These are phyloP conservation scores for Dendrocalamus latiflorus DNA, from an alignment of 202 grass and related monocot species.

Conservation along the genomic window DNA sequence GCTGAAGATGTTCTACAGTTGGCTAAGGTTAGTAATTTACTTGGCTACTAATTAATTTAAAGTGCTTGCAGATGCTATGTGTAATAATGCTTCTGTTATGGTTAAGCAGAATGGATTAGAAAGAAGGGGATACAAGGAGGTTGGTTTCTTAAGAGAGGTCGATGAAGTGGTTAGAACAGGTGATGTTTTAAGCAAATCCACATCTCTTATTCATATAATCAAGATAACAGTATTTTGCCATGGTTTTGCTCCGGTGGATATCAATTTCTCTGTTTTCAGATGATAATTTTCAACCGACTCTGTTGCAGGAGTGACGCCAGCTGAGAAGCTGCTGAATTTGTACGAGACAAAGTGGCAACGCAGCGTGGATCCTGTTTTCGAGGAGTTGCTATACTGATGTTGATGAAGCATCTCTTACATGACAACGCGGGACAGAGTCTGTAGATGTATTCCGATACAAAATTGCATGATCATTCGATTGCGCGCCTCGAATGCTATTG, in stretches of 20 bases:
- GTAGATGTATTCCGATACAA: constrained; percentile 8
- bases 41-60: background rate
- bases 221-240: background rate
- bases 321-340: constrained; percentile 73
- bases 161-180: constrained; percentile 69
- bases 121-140: constrained; percentile 98
- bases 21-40: constrained; percentile 53
- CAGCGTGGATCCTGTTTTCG: constrained; percentile 70
- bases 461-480: background rate
- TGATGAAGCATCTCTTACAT: background rate
- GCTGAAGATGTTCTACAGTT: constrained; percentile 90
- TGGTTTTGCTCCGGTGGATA: background rate
- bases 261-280: background rate
- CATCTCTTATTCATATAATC: background rate
- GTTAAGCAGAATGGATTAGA: constrained; percentile 75
- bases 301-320: constrained; percentile 68
- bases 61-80: background rate
- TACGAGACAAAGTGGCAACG: constrained; percentile 79
- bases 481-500: background rate
- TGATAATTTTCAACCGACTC: background rate
- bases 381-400: constrained; percentile 67
- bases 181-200: background rate
- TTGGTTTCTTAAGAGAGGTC: constrained; percentile 86
- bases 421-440: background rate
- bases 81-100: constrained; percentile 11